A percentile compares a stretch with the other conserved stretches of the same genome.
phyloP scores from a whole-genome alignment of 495 filamentous ascomycete species.

The Penicillium riverlandense region DNA sequence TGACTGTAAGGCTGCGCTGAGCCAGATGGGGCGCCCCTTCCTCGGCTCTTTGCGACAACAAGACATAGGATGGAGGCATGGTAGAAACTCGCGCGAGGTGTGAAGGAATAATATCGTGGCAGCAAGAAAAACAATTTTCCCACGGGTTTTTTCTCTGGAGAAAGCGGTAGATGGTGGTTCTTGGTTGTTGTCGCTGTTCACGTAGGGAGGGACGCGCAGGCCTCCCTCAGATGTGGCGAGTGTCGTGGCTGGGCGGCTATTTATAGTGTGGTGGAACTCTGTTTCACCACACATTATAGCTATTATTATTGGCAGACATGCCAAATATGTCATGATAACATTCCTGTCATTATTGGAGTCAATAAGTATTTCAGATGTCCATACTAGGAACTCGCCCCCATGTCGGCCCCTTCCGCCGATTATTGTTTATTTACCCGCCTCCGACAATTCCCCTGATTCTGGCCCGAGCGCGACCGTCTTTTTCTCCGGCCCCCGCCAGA shows the following conservation, averaged over 20 bases:
- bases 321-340: no score
- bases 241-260: background rate
- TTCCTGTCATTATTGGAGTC: no score
- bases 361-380: no score
- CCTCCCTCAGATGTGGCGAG: background rate
- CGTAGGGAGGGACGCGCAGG: constrained; percentile 1
- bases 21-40: constrained; percentile 23
- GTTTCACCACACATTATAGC: background rate
- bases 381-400: no score
- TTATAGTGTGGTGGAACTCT: background rate
- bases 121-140: background rate
- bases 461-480: no score
- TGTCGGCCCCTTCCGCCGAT: no score
- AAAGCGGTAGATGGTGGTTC: background rate
- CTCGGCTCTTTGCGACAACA: constrained; percentile 14
- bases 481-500: no score
- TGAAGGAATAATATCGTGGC: background rate
- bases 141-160: background rate
- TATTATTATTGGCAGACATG: no score
- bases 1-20: constrained; percentile 53
- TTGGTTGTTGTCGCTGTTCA: background rate
- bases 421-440: no score
- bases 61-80: constrained; percentile 27
- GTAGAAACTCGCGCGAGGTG: background rate
- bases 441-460: no score